phyloP scores from a whole-genome alignment of 108 stramenopile species.

The Pseudonitzschia delicatissima region DNA sequence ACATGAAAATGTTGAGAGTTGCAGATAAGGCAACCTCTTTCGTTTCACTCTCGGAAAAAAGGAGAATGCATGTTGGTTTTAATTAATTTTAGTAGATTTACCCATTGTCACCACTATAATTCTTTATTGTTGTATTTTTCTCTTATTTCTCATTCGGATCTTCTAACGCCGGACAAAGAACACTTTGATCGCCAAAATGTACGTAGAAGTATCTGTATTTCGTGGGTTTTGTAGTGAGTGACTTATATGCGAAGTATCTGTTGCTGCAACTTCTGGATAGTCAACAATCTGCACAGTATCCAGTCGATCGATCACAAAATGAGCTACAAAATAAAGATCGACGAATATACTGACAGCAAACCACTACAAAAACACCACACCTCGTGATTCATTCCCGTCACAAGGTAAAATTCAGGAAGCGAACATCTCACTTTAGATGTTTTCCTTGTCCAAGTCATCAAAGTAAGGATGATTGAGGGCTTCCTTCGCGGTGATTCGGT shows the following conservation, averaged over 20 bases:
- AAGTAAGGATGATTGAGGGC: slow-evolving; percentile 96
- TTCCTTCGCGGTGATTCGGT: slow-evolving; percentile 93
- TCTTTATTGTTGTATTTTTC: not conserved
- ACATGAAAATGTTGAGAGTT: no score
- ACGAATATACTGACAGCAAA: not conserved
- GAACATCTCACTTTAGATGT: slow-evolving; percentile 28
- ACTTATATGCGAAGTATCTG: no score
- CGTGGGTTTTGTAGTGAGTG: not conserved
- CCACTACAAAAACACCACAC: not conserved
- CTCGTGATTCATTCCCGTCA: slow-evolving; percentile 1
- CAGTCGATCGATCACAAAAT: not conserved
- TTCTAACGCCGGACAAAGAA: slow-evolving; percentile 1
- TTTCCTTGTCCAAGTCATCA: slow-evolving; percentile 94
- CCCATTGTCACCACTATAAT: not conserved
- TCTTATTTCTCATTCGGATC: not conserved
- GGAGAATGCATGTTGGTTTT: no score
- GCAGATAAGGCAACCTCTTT: no score
- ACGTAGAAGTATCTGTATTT: not conserved
- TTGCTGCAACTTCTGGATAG: no score
- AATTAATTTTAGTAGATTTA: no score
- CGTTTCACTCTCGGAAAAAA: no score
- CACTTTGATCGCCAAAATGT: slow-evolving; percentile 17
- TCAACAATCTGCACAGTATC: not conserved
- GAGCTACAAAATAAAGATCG: not conserved
- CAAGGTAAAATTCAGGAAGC: not conserved